phyloP scores from a whole-genome alignment of 139 green algal genomes.

The Yamagishiella unicocca region DNA sequence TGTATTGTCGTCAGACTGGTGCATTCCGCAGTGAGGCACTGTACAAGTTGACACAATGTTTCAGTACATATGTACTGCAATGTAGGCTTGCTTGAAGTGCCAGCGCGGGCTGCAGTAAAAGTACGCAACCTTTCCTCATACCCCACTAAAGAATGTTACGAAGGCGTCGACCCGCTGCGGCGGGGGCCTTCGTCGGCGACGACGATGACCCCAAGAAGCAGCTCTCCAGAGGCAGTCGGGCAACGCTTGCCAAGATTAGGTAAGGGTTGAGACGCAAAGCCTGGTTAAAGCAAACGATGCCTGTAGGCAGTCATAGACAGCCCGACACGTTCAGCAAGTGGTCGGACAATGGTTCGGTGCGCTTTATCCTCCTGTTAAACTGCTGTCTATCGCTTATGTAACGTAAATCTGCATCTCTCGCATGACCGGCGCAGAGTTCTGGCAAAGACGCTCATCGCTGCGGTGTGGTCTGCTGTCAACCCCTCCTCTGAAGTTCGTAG shows the following conservation, averaged over 20 bases:
- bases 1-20: too few relatives aligned
- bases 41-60: too few relatives aligned
- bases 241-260: not conserved
- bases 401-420: not conserved
- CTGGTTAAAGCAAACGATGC: not conserved
- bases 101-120: too few relatives aligned
- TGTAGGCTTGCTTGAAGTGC: too few relatives aligned
- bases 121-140: too few relatives aligned
- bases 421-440: not conserved
- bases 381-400: not conserved
- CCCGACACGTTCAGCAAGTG: too few relatives aligned
- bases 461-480: not conserved
- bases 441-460: not conserved
- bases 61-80: too few relatives aligned
- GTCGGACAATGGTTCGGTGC: too few relatives aligned
- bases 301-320: too few relatives aligned
- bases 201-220: not conserved
- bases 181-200: not conserved
- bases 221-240: not conserved
- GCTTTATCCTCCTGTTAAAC: not conserved
- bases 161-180: not conserved
- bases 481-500: not conserved
- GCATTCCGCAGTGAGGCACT: too few relatives aligned
- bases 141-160: conserved; percentile 13
- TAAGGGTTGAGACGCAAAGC: not conserved